Evolutionary conservation across 352 stramenopile species (phyloP).

Genomic region (Saprolegnia diclina): DNA sequence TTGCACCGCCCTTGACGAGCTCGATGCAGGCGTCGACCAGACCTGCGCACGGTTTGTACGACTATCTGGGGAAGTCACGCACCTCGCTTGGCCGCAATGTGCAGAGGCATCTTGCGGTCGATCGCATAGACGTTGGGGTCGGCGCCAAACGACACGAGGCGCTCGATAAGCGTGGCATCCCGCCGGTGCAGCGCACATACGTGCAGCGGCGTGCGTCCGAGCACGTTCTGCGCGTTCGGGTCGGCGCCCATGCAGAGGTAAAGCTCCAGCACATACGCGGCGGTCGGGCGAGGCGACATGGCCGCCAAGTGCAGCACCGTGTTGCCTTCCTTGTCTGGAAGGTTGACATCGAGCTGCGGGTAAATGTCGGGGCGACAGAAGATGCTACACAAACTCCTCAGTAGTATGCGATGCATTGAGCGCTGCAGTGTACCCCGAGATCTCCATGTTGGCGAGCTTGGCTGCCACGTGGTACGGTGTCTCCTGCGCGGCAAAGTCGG

Average conservation of each 20-base stretch:
- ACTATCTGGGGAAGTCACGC: background rate
- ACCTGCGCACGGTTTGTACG: conserved; percentile 35
- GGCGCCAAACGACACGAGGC: conserved; percentile 49
- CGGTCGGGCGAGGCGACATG: conserved; percentile 37
- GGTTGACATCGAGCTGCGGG: conserved; percentile 55
- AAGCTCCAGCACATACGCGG: conserved; percentile 59
- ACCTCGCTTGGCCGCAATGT: conserved; percentile 78
- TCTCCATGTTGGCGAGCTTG: conserved; percentile 47
- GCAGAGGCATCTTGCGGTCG: conserved; percentile 65
- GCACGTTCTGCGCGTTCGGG: conserved; percentile 52
- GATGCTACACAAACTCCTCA: too few species aligned
- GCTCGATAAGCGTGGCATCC: conserved; percentile 46
- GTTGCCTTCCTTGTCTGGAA: conserved; percentile 63
- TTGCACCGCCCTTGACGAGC: conserved; percentile 56
- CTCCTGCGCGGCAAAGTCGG: conserved; percentile 19
- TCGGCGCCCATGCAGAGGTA: conserved; percentile 63
- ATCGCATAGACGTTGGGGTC: conserved; percentile 53
- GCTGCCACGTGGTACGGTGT: conserved; percentile 65
- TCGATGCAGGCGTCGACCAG: conserved; percentile 53
- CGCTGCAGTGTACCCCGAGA: conserved; percentile 27
- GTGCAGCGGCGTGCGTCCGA: conserved; percentile 71
- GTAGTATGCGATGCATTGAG: too few species aligned
- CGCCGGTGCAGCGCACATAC: conserved; percentile 66
- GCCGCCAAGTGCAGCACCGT: conserved; percentile 58
- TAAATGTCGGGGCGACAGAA: conserved; percentile 76